Conservation (phyloP, 164 flowering plant genomes). For the Macadamia integrifolia region DNA sequence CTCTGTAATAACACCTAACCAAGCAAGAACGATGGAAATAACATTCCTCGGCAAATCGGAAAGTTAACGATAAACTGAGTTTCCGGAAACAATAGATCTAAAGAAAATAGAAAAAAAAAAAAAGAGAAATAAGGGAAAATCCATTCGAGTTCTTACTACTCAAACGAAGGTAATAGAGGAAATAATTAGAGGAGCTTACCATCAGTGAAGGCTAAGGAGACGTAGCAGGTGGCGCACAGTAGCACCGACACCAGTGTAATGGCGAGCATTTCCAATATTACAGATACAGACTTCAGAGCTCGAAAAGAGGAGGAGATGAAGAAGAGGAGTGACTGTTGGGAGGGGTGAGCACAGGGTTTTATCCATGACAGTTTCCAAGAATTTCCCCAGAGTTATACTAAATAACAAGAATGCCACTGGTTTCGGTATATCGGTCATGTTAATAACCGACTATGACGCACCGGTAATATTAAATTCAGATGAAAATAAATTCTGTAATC, state of each 20-base stretch:
- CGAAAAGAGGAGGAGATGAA: background rate
- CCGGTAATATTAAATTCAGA: background rate
- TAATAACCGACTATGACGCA: too few species aligned
- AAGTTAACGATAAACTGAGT: background rate
- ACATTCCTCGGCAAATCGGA: background rate
- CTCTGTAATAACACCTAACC: too few species aligned
- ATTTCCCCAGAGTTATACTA: background rate
- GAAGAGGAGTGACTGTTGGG: background rate
- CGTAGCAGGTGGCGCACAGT: constrained; percentile 26
- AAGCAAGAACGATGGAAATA: too few species aligned
- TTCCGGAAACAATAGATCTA: background rate
- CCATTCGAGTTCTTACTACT: background rate
- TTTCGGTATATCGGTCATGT: background rate
- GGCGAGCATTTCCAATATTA: constrained; percentile 12
- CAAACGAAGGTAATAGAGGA: background rate
- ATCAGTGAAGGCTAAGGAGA: constrained; percentile 26
- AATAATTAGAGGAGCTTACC: constrained; percentile 26
- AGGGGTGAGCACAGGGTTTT: constrained; percentile 13
- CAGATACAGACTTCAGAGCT: background rate
- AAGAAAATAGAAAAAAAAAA: background rate
- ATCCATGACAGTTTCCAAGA: constrained; percentile 1
- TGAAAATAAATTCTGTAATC: background rate
- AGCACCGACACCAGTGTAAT: constrained; percentile 25
- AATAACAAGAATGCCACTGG: constrained; percentile 14
- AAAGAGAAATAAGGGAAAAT: background rate